phyloP scores from a whole-genome alignment of 2,329 filamentous ascomycete genomes.

The Camptophora hylomeconis region DNA sequence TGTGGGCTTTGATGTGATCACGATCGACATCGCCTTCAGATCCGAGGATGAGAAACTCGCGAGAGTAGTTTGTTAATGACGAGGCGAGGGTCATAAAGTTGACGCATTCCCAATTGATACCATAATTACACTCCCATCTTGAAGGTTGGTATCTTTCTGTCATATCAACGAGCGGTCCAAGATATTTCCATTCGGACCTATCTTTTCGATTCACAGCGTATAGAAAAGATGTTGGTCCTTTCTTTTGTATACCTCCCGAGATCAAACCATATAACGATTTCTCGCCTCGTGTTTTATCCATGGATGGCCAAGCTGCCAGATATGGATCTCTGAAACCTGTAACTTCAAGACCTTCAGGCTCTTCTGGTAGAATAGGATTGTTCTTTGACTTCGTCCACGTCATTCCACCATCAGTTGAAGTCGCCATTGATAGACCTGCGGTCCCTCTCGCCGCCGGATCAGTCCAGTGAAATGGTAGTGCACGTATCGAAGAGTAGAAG shows the following conservation, averaged over 20 bases:
- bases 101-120: constrained; percentile 38
- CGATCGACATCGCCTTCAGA: constrained; percentile 25
- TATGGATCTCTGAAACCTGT: constrained; percentile 32
- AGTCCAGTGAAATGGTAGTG: constrained; percentile 28
- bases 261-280: constrained; percentile 31
- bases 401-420: constrained; percentile 24
- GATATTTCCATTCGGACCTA: constrained; percentile 31
- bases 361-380: constrained; percentile 26
- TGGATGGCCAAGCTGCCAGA: constrained; percentile 19
- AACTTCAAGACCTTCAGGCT: constrained; percentile 22
- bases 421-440: constrained; percentile 27
- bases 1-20: constrained; percentile 8
- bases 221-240: constrained; percentile 33
- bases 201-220: constrained; percentile 30
- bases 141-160: constrained; percentile 26
- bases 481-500: constrained; percentile 28
- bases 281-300: constrained; percentile 10
- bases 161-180: constrained; percentile 30
- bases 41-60: constrained; percentile 33
- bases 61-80: constrained; percentile 14
- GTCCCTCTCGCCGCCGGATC: constrained; percentile 23
- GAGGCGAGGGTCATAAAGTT: constrained; percentile 32
- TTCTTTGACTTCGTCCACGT: constrained; percentile 23
- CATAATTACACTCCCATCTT: constrained; percentile 36
- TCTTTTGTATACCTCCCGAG: constrained; percentile 31